A percentile compares a stretch with the other conserved stretches of the same genome.
Evolutionary conservation across 192 early-diverging fungal genomes (phyloP).

Genomic region (Geranomyces variabilis): DNA sequence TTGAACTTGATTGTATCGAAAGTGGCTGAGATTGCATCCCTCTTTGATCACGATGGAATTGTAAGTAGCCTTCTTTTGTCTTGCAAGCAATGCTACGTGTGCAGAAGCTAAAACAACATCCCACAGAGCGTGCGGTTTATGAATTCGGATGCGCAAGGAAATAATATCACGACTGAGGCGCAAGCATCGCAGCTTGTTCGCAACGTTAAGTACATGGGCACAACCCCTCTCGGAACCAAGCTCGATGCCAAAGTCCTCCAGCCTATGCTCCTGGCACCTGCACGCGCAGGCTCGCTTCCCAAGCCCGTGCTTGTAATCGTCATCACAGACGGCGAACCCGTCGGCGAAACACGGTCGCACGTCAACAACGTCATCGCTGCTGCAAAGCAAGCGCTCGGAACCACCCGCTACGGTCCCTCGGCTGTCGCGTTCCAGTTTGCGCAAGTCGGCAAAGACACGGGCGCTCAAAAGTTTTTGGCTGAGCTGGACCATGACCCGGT

Average conservation of each 20-base stretch:
- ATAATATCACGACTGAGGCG: constrained; percentile 29
- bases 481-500: constrained; percentile 32
- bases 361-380: constrained; percentile 23
- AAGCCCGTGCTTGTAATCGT: constrained; percentile 38
- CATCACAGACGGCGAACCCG: constrained; percentile 41
- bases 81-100: too few species aligned
- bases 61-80: too few species aligned
- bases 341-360: constrained; percentile 26
- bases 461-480: constrained; percentile 35
- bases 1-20: constrained; percentile 35
- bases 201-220: constrained; percentile 34
- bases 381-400: constrained; percentile 12
- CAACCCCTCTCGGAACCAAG: constrained; percentile 38
- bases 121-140: constrained; percentile 35
- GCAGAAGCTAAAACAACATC: too few species aligned
- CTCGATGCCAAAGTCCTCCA: constrained; percentile 38
- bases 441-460: constrained; percentile 35
- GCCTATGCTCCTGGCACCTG: constrained; percentile 21
- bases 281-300: not conserved
- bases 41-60: constrained; percentile 40
- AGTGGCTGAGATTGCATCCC: constrained; percentile 31
- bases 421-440: constrained; percentile 38
- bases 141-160: constrained; percentile 32
- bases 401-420: constrained; percentile 25
- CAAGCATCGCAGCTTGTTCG: constrained; percentile 21